Evolutionary conservation across 1,284 basidiomycete genomes (phyloP).

Genomic region (Moniliella sp.): DNA sequence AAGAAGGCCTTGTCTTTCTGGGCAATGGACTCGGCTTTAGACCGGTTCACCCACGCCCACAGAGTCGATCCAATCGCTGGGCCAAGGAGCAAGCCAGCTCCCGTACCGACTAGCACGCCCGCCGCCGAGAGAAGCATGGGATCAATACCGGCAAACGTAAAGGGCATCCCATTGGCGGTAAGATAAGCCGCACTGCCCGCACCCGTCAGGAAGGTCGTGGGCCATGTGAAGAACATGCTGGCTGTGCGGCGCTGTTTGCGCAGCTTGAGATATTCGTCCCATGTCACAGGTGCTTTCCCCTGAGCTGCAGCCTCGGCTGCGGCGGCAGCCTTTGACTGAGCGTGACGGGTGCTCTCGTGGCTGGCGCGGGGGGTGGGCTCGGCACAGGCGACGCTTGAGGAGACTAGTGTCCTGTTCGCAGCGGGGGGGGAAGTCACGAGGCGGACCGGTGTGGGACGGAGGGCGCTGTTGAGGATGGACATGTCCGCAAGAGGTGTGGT

Average conservation of each 20-base stretch:
- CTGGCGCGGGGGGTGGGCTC: too few relatives aligned
- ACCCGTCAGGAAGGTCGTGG: conserved; percentile 18
- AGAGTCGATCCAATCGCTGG: conserved; percentile 16
- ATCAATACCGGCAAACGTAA: conserved; percentile 20
- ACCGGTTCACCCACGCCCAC: conserved; percentile 17
- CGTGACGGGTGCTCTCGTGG: too few relatives aligned
- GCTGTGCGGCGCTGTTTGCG: conserved; percentile 16
- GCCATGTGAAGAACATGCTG: conserved; percentile 21
- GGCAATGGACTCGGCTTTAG: conserved; percentile 14
- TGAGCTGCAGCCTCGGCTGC: too few relatives aligned
- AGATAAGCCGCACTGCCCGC: conserved; percentile 19
- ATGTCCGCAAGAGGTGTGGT: too few relatives aligned
- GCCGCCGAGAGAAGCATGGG: conserved; percentile 21
- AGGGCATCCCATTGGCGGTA: conserved; percentile 20
- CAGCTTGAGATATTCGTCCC: conserved; percentile 17
- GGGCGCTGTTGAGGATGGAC: too few relatives aligned
- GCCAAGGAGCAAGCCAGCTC: conserved; percentile 24
- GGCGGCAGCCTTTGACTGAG: too few relatives aligned
- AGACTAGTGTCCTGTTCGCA: too few relatives aligned
- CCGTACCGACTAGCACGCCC: conserved; percentile 18
- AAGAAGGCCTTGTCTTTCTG: conserved; percentile 24
- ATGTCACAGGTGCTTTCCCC: too few relatives aligned
- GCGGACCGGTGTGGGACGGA: too few relatives aligned
- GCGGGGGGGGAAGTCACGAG: too few relatives aligned
- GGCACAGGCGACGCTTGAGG: too few relatives aligned